Conservation (phyloP, 306 rosid species). For the Inga oerstediana region DNA sequence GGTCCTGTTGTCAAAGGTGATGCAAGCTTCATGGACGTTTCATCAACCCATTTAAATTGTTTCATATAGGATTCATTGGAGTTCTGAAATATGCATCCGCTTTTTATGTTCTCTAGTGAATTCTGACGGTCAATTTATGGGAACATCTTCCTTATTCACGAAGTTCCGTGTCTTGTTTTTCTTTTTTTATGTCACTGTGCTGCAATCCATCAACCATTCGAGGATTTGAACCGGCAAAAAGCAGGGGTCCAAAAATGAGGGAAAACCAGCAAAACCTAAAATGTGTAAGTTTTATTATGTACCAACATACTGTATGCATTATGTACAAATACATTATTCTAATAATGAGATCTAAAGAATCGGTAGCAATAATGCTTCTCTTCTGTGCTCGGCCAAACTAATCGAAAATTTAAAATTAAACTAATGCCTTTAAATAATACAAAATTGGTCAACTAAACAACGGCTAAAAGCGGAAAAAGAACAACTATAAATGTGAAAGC, state of each 20-base stretch:
- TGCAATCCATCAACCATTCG: neutral
- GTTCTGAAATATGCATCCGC: neutral
- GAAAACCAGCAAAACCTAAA: neutral
- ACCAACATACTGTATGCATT: constrained; percentile 18
- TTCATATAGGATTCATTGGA: neutral
- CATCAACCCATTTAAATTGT: neutral
- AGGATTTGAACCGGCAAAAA: neutral
- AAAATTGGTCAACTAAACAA: constrained; percentile 44
- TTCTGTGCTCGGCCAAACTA: neutral
- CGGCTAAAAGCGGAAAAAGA: constrained; percentile 45
- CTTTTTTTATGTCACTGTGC: neutral
- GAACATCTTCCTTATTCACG: neutral
- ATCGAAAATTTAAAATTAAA: neutral
- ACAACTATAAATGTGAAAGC: constrained; percentile 29
- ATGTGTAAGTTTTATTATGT: constrained; percentile 21
- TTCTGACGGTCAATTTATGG: neutral
- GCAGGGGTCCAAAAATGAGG: neutral
- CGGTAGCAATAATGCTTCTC: constrained; percentile 36
- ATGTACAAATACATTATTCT: constrained; percentile 45
- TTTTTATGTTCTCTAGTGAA: neutral
- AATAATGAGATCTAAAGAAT: constrained; percentile 14
- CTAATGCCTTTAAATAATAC: constrained; percentile 29
- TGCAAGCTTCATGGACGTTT: neutral
- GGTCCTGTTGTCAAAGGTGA: neutral
- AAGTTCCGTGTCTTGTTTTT: too few relatives aligned